Percentiles rank a stretch among this genome's conserved stretches.
Conservation (phyloP, 345 rosid genomes). For the Kandelia obovata region DNA sequence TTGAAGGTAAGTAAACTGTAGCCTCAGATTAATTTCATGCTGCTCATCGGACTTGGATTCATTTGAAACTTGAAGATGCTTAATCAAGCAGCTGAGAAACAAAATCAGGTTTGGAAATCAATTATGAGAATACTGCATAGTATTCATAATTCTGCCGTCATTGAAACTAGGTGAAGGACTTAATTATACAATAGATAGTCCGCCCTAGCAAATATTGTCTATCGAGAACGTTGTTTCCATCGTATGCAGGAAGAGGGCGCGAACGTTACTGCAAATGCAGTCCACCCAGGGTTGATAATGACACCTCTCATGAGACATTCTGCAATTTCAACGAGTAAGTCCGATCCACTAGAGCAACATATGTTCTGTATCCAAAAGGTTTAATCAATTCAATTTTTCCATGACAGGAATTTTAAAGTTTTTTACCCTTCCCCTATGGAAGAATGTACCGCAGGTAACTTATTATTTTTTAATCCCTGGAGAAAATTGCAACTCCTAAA, state of each 20-base stretch:
- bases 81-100: too few species aligned
- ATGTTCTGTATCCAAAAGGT: background rate
- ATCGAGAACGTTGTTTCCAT: background rate
- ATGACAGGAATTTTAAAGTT: constrained; percentile 54
- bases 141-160: too few species aligned
- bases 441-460: constrained; percentile 79
- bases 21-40: background rate
- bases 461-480: background rate
- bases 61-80: too few species aligned
- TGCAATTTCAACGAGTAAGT: constrained; percentile 62
- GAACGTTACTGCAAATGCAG: constrained; percentile 77
- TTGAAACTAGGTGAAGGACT: too few species aligned
- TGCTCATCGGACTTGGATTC: too few species aligned
- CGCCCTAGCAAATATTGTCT: background rate
- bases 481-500: background rate
- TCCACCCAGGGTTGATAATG: constrained; percentile 92
- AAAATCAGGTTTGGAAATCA: too few species aligned
- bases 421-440: constrained; percentile 67
- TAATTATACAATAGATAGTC: too few species aligned
- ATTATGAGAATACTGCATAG: too few species aligned
- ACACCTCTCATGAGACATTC: constrained; percentile 75
- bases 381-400: too few species aligned
- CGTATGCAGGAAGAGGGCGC: constrained; percentile 64
- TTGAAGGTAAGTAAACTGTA: constrained; percentile 45
- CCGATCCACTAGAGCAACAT: background rate